Evolutionary conservation across 257 asterid genomes (phyloP).

Genomic region (Solanum microdontum): DNA sequence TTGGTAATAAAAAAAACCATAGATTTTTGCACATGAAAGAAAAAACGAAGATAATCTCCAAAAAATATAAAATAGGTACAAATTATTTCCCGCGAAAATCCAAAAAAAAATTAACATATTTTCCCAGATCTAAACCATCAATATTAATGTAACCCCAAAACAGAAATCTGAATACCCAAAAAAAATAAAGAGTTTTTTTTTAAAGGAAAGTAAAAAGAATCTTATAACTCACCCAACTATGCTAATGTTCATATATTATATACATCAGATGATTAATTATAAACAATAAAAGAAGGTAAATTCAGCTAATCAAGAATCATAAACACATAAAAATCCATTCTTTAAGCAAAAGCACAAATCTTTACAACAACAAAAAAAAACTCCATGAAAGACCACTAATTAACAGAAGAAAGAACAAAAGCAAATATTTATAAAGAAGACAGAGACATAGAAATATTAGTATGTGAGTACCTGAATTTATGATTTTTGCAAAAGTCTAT

Average conservation of each 20-base stretch:
- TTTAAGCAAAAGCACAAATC: neutral
- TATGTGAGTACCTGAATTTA: neutral
- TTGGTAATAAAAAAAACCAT: neutral
- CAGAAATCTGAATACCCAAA: neutral
- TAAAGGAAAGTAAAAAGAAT: neutral
- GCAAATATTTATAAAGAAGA: neutral
- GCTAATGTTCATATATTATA: neutral
- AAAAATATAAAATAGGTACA: neutral
- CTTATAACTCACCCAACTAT: neutral
- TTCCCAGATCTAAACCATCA: neutral
- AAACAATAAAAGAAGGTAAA: neutral
- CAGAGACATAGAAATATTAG: neutral
- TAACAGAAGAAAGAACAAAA: neutral
- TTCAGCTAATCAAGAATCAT: neutral
- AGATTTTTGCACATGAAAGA: neutral
- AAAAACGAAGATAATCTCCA: neutral
- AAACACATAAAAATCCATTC: neutral
- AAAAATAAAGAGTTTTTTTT: neutral
- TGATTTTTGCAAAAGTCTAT: neutral
- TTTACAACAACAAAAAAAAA: neutral
- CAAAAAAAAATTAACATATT: neutral
- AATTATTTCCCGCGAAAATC: neutral
- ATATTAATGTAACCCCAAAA: neutral
- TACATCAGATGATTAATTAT: neutral
- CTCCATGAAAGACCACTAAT: neutral